phyloP scores from a whole-genome alignment of 2,329 filamentous ascomycete species.

The Leptosphaerulina australis region DNA sequence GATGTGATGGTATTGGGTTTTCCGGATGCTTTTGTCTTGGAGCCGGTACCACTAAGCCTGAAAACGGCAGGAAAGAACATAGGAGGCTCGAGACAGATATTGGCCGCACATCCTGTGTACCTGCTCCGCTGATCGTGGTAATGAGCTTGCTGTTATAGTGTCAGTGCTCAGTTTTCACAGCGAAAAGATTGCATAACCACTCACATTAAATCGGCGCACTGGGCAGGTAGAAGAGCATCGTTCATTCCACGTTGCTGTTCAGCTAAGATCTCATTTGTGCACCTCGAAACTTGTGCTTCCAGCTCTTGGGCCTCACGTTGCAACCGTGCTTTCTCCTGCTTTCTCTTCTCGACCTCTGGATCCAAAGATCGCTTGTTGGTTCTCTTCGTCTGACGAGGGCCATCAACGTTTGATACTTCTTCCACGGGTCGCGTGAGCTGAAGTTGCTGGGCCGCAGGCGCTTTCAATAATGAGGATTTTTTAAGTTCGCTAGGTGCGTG shows the following conservation, averaged over 20 bases:
- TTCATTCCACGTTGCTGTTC: conserved; percentile 29
- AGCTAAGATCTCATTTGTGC: conserved; percentile 35
- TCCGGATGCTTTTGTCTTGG: conserved; percentile 34
- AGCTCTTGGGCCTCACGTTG: conserved; percentile 38
- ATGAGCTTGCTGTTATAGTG: conserved; percentile 31
- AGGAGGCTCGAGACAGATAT: conserved; percentile 43
- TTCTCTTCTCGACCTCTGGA: conserved; percentile 36
- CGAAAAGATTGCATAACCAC: background rate
- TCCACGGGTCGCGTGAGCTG: conserved; percentile 18
- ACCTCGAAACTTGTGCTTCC: conserved; percentile 41
- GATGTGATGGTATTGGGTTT: conserved; percentile 65
- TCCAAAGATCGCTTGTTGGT: conserved; percentile 24
- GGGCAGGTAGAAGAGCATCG: conserved; percentile 21
- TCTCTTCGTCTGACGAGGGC: background rate
- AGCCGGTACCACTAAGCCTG: conserved; percentile 28
- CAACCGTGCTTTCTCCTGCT: conserved; percentile 39
- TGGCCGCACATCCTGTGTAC: conserved; percentile 27
- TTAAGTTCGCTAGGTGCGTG: conserved; percentile 24
- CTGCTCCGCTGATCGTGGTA: conserved; percentile 25
- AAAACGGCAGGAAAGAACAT: conserved; percentile 51
- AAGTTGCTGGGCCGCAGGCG: conserved; percentile 23
- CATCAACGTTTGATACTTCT: conserved; percentile 12
- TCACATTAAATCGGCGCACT: conserved; percentile 37
- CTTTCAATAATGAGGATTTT: conserved; percentile 24
- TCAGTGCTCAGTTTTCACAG: conserved; percentile 8